Conservation (phyloP, 345 rosid genomes). For the Trapa incisa region DNA sequence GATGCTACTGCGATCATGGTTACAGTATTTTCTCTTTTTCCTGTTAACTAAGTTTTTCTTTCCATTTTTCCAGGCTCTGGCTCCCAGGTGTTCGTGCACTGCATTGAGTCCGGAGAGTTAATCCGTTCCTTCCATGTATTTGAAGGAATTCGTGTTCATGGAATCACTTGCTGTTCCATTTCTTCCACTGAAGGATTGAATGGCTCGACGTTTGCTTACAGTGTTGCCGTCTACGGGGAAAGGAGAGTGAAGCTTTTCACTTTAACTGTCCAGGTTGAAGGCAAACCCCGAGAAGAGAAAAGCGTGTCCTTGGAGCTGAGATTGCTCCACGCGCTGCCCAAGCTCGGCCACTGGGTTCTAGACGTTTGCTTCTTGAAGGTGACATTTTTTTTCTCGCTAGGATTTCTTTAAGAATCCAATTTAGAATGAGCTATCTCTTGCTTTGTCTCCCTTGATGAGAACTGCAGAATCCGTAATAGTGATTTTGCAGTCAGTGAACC, state of each 20-base stretch:
- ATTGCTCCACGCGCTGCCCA: slow-evolving; percentile 44
- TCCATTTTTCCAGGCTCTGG: slow-evolving; percentile 49
- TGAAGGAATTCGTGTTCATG: slow-evolving; percentile 80
- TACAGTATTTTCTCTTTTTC: neutral
- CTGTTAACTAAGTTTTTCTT: neutral
- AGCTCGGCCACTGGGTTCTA: slow-evolving; percentile 66
- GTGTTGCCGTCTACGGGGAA: slow-evolving; percentile 54
- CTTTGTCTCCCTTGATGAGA: neutral
- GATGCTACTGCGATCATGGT: neutral
- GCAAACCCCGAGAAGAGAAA: slow-evolving; percentile 1
- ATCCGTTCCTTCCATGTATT: slow-evolving; percentile 62
- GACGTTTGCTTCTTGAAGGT: slow-evolving; percentile 72
- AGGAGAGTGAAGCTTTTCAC: slow-evolving; percentile 58
- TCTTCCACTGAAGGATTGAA: slow-evolving; percentile 12
- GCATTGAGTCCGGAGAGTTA: slow-evolving; percentile 36
- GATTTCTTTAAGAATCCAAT: neutral
- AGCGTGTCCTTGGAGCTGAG: slow-evolving; percentile 25
- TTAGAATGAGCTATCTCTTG: neutral
- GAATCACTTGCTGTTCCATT: slow-evolving; percentile 30
- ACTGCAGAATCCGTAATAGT: neutral
- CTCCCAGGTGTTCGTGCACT: slow-evolving; percentile 53
- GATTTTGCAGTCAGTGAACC: neutral
- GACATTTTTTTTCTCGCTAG: neutral
- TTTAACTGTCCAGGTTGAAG: slow-evolving; percentile 13
- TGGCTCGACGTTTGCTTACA: slow-evolving; percentile 14